phyloP scores from a whole-genome alignment of 1,284 basidiomycete species.

The Irpex sp. region DNA sequence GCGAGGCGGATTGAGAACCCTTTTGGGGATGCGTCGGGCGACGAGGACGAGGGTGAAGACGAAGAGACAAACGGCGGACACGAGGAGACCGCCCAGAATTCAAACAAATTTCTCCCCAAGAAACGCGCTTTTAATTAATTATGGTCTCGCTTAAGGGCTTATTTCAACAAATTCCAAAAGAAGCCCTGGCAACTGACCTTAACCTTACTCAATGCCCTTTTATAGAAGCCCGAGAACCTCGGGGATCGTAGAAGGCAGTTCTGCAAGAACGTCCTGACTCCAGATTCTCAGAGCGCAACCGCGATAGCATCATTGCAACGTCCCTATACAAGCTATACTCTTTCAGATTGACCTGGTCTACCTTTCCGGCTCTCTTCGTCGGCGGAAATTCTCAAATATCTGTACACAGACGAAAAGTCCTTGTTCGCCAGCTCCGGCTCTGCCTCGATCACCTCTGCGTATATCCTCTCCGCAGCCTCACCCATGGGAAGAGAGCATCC shows the following conservation, averaged over 20 bases:
- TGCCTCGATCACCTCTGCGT: slow-evolving; percentile 48
- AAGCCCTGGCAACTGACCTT: slow-evolving; percentile 7
- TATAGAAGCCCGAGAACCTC: not conserved
- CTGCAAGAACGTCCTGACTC: not conserved
- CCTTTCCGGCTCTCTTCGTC: slow-evolving; percentile 14
- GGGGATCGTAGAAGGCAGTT: not conserved
- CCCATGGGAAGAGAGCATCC: slow-evolving; percentile 62
- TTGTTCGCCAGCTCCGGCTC: slow-evolving; percentile 58
- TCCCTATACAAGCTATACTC: not conserved
- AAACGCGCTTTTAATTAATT: not conserved
- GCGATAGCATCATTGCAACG: not conserved
- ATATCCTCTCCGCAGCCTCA: slow-evolving; percentile 57
- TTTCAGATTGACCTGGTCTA: slow-evolving; percentile 9
- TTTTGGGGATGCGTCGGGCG: not conserved
- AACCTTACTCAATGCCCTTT: not conserved
- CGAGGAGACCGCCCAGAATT: slow-evolving; percentile 6
- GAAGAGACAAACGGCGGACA: slow-evolving; percentile 13
- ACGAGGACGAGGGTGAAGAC: slow-evolving; percentile 8
- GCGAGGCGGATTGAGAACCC: not conserved
- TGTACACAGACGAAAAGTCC: slow-evolving; percentile 82
- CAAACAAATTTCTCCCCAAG: not conserved
- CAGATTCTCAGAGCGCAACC: too few species aligned
- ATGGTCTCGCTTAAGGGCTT: not conserved
- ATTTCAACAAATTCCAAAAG: not conserved
- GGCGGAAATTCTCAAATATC: slow-evolving; percentile 40